These are phyloP conservation scores for Leishmania gerbilli DNA, from an alignment of 208 protist species.

Conservation along the genomic window DNA sequence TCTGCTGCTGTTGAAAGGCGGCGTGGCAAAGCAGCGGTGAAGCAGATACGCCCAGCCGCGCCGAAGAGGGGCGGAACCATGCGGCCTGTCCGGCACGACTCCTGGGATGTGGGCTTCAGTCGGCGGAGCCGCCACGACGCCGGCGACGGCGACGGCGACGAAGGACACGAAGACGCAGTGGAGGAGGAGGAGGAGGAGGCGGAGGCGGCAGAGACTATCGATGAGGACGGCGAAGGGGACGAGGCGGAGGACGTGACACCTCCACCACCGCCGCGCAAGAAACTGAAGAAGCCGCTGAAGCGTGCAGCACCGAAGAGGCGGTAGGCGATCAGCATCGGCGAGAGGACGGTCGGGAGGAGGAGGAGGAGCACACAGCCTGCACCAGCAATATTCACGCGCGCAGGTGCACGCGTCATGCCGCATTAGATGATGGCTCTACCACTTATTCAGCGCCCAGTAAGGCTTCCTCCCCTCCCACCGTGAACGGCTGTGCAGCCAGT, in stretches of 20 bases:
- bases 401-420: background rate
- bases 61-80: slow-evolving; percentile 24
- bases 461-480: background rate
- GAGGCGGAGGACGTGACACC: slow-evolving; percentile 15
- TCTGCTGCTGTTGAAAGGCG: background rate
- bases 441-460: background rate
- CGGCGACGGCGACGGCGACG: slow-evolving; percentile 25
- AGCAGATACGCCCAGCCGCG: background rate
- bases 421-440: background rate
- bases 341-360: background rate
- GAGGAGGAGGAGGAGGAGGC: slow-evolving; percentile 30
- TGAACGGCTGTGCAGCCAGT: no score
- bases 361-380: background rate
- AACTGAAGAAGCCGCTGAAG: slow-evolving; percentile 42
- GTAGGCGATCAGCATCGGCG: background rate
- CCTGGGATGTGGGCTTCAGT: slow-evolving; percentile 42
- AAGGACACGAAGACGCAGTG: slow-evolving; percentile 10
- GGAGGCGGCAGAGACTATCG: slow-evolving; percentile 4
- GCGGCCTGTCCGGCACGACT: slow-evolving; percentile 48
- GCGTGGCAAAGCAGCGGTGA: slow-evolving; percentile 4
- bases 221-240: slow-evolving; percentile 12
- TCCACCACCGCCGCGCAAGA: slow-evolving; percentile 35
- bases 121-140: slow-evolving; percentile 10
- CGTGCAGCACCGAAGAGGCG: slow-evolving; percentile 19
- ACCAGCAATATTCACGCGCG: background rate